Evolutionary conservation across 106 monocot genomes (phyloP).

Genomic region (Narthecium ossifragum): DNA sequence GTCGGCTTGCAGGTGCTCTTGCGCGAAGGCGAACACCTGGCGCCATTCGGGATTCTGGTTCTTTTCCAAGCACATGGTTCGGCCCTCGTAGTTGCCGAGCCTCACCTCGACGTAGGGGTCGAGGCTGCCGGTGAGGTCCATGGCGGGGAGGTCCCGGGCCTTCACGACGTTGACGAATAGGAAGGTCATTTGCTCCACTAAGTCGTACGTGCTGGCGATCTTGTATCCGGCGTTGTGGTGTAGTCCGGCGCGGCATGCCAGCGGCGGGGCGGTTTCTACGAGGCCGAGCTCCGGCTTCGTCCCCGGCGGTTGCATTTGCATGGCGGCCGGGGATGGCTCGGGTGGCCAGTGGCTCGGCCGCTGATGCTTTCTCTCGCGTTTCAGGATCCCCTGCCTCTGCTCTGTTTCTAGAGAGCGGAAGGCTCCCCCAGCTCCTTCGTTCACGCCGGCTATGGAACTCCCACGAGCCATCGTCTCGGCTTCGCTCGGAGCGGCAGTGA

Average conservation of each 20-base stretch:
- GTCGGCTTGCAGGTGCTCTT: background rate
- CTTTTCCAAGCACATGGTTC: background rate
- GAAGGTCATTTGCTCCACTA: conserved; percentile 6
- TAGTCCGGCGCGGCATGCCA: background rate
- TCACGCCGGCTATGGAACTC: background rate
- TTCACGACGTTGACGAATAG: conserved; percentile 7
- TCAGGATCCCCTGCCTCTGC: background rate
- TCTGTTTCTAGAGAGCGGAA: background rate
- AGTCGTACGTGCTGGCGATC: conserved; percentile 7
- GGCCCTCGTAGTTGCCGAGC: conserved; percentile 7
- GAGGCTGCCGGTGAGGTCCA: conserved; percentile 9
- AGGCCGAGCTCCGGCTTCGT: conserved; percentile 1
- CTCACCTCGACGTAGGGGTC: conserved; percentile 10
- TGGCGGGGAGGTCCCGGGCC: conserved; percentile 8
- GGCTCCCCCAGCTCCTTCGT: background rate
- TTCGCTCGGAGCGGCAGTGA: no score
- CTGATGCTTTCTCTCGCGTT: background rate
- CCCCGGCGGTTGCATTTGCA: background rate
- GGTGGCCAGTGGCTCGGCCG: no score
- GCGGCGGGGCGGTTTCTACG: background rate
- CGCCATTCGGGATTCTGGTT: conserved; percentile 9
- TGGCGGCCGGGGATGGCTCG: no score
- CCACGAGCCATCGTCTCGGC: no score
- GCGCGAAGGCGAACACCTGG: conserved; percentile 4
- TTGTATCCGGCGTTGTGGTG: background rate